phyloP scores from a whole-genome alignment of 176 grass and related monocot genomes.

The maize (Zea mays) region DNA sequence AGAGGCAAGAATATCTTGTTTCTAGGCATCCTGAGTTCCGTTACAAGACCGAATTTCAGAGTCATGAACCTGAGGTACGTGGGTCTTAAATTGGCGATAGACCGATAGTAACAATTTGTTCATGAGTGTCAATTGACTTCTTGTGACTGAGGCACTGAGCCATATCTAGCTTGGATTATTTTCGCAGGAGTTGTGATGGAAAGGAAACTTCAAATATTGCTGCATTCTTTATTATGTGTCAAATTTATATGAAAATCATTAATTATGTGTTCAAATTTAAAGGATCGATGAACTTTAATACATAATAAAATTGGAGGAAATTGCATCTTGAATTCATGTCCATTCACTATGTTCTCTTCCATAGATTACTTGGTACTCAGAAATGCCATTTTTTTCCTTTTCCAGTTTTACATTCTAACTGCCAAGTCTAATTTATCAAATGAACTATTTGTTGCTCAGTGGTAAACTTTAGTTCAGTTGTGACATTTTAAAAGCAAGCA shows the following conservation, averaged over 20 bases:
- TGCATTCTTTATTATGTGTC: conserved; percentile 29
- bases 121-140: neutral
- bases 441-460: neutral
- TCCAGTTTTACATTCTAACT: neutral
- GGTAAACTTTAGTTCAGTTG: neutral
- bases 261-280: neutral
- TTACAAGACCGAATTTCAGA: conserved; percentile 91
- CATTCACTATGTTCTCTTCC: neutral
- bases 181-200: conserved; percentile 19
- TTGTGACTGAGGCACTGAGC: neutral
- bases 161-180: neutral
- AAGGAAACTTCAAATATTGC: conserved; percentile 22
- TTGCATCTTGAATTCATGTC: neutral
- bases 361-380: neutral
- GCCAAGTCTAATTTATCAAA: neutral
- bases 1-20: conserved; percentile 68
- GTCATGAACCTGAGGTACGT: conserved; percentile 87
- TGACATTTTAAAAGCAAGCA: conserved; percentile 6
- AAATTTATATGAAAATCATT: conserved; percentile 27
- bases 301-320: neutral
- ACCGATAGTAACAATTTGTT: conserved; percentile 12
- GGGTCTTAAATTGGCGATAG: conserved; percentile 1
- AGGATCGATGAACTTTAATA: no score
- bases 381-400: neutral
- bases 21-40: conserved; percentile 72